Conservation (phyloP, 2,329 filamentous ascomycete genomes). For the Cercospora berteroae region DNA sequence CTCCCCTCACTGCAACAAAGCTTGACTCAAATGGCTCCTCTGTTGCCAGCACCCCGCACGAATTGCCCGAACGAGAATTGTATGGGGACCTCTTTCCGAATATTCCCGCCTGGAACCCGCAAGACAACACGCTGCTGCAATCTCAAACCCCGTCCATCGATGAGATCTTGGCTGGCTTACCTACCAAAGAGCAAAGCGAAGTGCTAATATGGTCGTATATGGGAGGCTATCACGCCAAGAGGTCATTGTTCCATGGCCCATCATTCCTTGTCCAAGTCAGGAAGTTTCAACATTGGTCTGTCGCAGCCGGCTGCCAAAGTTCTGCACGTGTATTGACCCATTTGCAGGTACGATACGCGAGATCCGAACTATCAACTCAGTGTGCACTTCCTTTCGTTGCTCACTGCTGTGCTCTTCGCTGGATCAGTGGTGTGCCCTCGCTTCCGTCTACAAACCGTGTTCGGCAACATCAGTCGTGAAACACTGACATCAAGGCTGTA, state of each 20-base stretch:
- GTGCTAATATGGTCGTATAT: slow-evolving; percentile 27
- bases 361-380: slow-evolving; percentile 24
- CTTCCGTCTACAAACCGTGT: slow-evolving; percentile 22
- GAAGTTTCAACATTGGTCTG: slow-evolving; percentile 26
- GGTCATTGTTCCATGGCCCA: slow-evolving; percentile 22
- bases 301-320: background rate
- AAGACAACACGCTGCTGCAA: slow-evolving; percentile 20
- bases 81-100: slow-evolving; percentile 27
- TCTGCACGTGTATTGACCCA: background rate
- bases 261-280: slow-evolving; percentile 22
- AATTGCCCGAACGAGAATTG: slow-evolving; percentile 19
- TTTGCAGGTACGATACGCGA: slow-evolving; percentile 19
- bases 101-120: slow-evolving; percentile 24
- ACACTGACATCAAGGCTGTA: slow-evolving; percentile 24
- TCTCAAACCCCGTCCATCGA: slow-evolving; percentile 21
- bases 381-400: slow-evolving; percentile 25
- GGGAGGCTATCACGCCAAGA: slow-evolving; percentile 27
- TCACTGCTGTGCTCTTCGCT: slow-evolving; percentile 27
- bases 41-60: slow-evolving; percentile 10
- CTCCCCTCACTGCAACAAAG: slow-evolving; percentile 18
- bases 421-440: slow-evolving; percentile 28
- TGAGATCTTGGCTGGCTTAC: slow-evolving; percentile 22
- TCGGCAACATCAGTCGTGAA: slow-evolving; percentile 25
- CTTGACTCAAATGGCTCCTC: slow-evolving; percentile 16
- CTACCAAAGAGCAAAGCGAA: slow-evolving; percentile 24